These are phyloP conservation scores for Peziza echinospora DNA, from an alignment of 495 filamentous ascomycete genomes.

Conservation along the genomic window DNA sequence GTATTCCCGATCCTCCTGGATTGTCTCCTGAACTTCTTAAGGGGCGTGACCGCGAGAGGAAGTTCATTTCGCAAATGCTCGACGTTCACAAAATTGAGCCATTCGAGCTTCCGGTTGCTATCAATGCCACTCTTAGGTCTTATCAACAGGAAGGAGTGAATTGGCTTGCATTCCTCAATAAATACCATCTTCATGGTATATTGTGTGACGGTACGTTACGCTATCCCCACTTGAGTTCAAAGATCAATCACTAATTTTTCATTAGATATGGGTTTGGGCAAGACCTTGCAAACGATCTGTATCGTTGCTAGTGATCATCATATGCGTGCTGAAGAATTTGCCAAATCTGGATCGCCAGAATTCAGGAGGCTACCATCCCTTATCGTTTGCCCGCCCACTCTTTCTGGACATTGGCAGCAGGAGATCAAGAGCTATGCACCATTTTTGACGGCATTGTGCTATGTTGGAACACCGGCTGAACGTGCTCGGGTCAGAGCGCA, in stretches of 20 bases:
- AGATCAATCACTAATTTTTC: not conserved
- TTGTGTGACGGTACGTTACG: slow-evolving; percentile 51
- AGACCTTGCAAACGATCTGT: slow-evolving; percentile 90
- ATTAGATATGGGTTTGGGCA: slow-evolving; percentile 86
- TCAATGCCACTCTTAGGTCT: slow-evolving; percentile 84
- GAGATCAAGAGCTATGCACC: slow-evolving; percentile 88
- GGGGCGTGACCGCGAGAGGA: slow-evolving; percentile 77
- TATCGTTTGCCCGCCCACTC: slow-evolving; percentile 85
- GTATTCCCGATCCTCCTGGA: slow-evolving; percentile 89
- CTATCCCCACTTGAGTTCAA: not conserved
- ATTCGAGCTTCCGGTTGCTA: slow-evolving; percentile 81
- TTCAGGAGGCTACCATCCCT: slow-evolving; percentile 64
- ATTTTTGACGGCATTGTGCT: slow-evolving; percentile 70
- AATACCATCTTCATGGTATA: slow-evolving; percentile 91
- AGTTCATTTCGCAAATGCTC: slow-evolving; percentile 90
- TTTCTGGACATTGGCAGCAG: slow-evolving; percentile 98
- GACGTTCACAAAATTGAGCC: slow-evolving; percentile 88
- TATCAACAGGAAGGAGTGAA: slow-evolving; percentile 99
- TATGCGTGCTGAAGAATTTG: slow-evolving; percentile 71
- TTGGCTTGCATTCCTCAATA: slow-evolving; percentile 95
- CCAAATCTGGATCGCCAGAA: slow-evolving; percentile 53
- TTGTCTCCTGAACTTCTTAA: slow-evolving; percentile 69
- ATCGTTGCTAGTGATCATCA: slow-evolving; percentile 97
- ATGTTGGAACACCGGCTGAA: slow-evolving; percentile 70
- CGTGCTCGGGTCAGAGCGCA: slow-evolving; percentile 42